Conservation (phyloP, 352 stramenopile genomes). For the Thraustochytrium striatum region DNA sequence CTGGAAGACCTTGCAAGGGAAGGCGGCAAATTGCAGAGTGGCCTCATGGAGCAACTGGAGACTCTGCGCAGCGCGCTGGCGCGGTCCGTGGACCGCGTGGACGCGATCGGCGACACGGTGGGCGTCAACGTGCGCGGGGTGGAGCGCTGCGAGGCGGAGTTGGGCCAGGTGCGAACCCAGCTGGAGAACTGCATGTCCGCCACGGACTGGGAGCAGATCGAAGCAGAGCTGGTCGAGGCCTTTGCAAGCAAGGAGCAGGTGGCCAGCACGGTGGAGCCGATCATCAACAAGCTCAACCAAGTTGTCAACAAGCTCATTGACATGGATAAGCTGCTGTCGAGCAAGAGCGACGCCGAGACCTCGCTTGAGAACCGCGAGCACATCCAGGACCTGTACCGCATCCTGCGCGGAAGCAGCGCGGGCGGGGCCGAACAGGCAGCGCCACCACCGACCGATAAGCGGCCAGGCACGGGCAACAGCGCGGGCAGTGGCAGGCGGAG, state of each 20-base stretch:
- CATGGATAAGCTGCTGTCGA: background rate
- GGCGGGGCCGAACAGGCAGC: too few species aligned
- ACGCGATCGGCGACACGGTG: constrained; percentile 12
- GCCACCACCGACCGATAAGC: too few species aligned
- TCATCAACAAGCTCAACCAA: constrained; percentile 31
- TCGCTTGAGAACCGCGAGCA: constrained; percentile 34
- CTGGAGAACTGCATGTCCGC: constrained; percentile 20
- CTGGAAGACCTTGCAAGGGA: too few species aligned
- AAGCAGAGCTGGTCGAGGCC: background rate
- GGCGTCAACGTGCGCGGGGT: background rate
- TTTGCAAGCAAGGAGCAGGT: constrained; percentile 8
- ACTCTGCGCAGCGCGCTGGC: too few species aligned
- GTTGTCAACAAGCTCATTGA: constrained; percentile 31
- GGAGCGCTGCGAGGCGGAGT: background rate
- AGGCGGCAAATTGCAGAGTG: too few species aligned
- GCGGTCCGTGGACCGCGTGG: background rate
- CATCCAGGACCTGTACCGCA: constrained; percentile 33
- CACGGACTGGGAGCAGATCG: constrained; percentile 27
- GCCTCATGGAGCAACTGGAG: too few species aligned
- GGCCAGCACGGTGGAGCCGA: constrained; percentile 1
- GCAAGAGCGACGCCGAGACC: constrained; percentile 10
- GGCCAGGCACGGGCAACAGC: too few species aligned
- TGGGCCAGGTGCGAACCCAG: background rate
- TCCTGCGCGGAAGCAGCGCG: too few species aligned
- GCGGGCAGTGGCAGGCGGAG: too few species aligned